Conservation (phyloP, 305 asterid species). For the Fraxinus dipetala region DNA sequence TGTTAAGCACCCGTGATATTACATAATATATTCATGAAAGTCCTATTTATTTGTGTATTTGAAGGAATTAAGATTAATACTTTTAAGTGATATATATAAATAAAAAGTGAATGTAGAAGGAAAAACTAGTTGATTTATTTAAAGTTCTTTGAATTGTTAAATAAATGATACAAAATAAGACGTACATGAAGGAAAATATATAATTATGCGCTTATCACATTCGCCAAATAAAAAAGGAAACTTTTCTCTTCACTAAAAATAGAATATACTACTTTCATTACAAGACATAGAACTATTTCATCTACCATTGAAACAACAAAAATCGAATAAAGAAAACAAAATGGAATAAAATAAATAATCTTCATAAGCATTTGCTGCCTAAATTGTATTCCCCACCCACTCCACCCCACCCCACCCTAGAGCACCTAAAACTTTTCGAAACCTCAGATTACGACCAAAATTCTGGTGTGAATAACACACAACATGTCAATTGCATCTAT, state of each 20-base stretch:
- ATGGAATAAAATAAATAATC: neutral
- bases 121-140: neutral
- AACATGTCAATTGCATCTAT: neutral
- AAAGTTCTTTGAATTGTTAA: neutral
- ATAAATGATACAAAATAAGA: neutral
- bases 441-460: neutral
- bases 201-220: neutral
- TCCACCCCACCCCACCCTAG: neutral
- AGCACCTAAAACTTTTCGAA: neutral
- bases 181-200: neutral
- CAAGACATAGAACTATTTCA: neutral
- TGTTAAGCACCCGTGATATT: neutral
- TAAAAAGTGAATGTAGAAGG: neutral
- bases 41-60: neutral
- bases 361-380: neutral
- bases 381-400: neutral
- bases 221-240: neutral
- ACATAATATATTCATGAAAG: neutral
- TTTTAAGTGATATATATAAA: neutral
- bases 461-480: neutral
- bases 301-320: neutral
- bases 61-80: neutral
- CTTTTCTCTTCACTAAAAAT: neutral
- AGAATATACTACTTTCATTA: neutral
- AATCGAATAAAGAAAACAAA: neutral